These are phyloP conservation scores for Cinnamomum chago DNA, from an alignment of 164 flowering plant genomes.

Conservation along the genomic window DNA sequence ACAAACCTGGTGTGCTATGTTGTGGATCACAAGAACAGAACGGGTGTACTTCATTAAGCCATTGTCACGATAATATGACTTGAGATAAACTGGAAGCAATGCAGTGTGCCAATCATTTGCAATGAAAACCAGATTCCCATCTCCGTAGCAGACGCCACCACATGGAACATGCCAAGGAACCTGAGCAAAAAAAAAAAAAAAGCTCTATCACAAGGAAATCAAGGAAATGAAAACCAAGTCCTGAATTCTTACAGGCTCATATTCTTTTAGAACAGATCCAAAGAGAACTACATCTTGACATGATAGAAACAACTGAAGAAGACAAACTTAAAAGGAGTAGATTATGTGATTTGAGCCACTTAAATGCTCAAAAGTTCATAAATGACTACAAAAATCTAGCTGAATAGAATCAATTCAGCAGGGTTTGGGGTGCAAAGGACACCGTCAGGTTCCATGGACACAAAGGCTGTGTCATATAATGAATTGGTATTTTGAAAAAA, in stretches of 20 bases:
- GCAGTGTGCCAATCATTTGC: conserved; percentile 99
- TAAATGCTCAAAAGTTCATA: neutral
- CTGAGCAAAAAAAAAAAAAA: conserved; percentile 36
- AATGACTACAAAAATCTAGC: neutral
- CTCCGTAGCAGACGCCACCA: conserved; percentile 96
- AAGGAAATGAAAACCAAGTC: neutral
- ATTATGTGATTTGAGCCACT: neutral
- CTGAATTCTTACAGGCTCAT: conserved; percentile 1
- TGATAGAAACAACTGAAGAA: neutral
- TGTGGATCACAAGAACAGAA: conserved; percentile 87
- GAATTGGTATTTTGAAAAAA: no score
- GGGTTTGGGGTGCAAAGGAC: neutral
- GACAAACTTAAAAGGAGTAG: neutral
- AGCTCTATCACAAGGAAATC: neutral
- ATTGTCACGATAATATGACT: conserved; percentile 87
- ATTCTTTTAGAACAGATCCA: neutral
- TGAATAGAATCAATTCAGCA: neutral
- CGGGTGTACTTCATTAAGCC: conserved; percentile 83
- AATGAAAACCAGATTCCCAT: conserved; percentile 89
- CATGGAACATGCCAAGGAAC: conserved; percentile 97
- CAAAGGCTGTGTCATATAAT: no score
- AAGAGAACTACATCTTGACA: neutral
- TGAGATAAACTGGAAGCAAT: conserved; percentile 83
- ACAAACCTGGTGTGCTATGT: conserved; percentile 96
- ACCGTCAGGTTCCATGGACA: no score